Conservation (phyloP, 148 eudicot species). For the Spergularia marina region DNA sequence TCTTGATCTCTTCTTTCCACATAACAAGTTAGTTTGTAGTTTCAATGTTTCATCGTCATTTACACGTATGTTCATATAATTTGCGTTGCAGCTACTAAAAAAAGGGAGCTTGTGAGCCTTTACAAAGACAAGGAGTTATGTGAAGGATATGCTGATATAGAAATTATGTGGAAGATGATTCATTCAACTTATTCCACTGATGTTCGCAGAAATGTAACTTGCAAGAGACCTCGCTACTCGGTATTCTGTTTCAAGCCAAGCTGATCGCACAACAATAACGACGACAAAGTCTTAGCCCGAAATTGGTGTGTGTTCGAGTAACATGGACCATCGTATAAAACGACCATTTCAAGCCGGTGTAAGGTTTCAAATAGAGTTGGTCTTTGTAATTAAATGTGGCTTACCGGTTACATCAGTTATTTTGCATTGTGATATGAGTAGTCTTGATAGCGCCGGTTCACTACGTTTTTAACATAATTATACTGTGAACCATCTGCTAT, state of each 20-base stretch:
- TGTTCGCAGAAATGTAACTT: not conserved
- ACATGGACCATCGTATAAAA: not conserved
- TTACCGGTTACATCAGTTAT: no score
- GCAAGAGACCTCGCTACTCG: slow-evolving; percentile 27
- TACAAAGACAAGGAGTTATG: slow-evolving; percentile 62
- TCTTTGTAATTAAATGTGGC: no score
- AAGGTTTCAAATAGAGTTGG: no score
- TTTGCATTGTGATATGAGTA: no score
- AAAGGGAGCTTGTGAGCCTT: slow-evolving; percentile 43
- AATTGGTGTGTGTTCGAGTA: not conserved
- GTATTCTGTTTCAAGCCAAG: slow-evolving; percentile 34
- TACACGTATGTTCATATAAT: not conserved
- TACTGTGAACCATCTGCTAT: no score
- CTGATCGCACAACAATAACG: not conserved
- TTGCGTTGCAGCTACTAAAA: slow-evolving; percentile 23
- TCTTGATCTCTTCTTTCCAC: not conserved
- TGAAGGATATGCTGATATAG: slow-evolving; percentile 57
- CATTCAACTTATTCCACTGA: slow-evolving; percentile 35
- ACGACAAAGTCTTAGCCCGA: not conserved
- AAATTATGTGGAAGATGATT: slow-evolving; percentile 75
- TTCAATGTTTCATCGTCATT: not conserved
- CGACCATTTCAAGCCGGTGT: not conserved
- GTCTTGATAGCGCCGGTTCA: no score
- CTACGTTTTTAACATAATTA: no score
- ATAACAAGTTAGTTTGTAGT: not conserved